Base-by-base conservation (phyloP, 2,329 filamentous ascomycete genomes). In the Aquanectria penicillioides region DNA sequence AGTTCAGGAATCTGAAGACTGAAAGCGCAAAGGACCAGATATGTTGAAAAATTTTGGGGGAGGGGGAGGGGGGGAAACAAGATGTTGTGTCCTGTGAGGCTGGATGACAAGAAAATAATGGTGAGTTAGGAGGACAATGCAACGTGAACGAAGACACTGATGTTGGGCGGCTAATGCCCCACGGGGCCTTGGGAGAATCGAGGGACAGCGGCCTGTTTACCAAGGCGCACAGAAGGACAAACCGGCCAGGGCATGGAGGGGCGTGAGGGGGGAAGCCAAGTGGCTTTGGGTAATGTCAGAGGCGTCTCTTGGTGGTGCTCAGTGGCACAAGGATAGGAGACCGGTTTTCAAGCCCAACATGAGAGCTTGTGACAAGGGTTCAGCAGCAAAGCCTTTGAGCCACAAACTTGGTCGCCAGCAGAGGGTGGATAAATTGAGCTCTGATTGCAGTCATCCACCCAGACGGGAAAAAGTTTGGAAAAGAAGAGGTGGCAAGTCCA, bases 251-350 rank as follows among this genome's bases (percentile, higher is more conserved):
- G 53, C 28, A 58, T 28, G 34, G 52, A 54, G 26, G 50, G 49
- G 57, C 22, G 52, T 22, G 11, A 20, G 31, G 43, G 26, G 33
- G 36, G 56, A 48, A 31, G 47, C 28, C 36, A 50, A 29, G 40
- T 53, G 20, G 28, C n/a, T 60, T 54, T 31, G 37, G 40, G 52
- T 43, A 22, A 22, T 22, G 34, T 33, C 11, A 52, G 40, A 41
- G 15, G 34, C 38, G 29, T 47, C 51, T 54, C 38, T 41, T 28
- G 49, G 59, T 66, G 47, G 49, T 65, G 57, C 58, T 55, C 65
- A 57, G 59, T 50, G 63, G 31, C 68, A 58, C 68, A 64, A 63
- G 63, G 63, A 68, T 63, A 60, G 46, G 40, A 41, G 37, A 47
- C 56, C 54, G 46, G 17, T 53, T 40, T 48, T 69, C 36, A 22